Conservation (phyloP, 768 basidiomycete species). For the Serendipita vermifera region DNA sequence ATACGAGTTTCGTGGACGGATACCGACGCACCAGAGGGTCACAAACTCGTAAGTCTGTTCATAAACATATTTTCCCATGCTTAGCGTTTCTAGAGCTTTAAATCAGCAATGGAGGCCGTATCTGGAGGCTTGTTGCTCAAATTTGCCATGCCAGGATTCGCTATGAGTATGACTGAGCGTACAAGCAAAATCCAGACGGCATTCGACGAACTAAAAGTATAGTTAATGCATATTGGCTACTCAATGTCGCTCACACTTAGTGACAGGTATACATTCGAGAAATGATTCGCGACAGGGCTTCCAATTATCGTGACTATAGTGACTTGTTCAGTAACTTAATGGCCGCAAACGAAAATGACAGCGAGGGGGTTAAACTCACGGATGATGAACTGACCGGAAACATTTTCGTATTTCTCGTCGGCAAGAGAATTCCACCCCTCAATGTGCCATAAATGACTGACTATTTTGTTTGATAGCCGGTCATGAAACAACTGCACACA, state of each 20-base stretch:
- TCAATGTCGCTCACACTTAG: background rate
- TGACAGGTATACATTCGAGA: slow-evolving; percentile 15
- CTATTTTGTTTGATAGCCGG: slow-evolving; percentile 2
- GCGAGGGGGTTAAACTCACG: slow-evolving; percentile 23
- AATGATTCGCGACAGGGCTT: slow-evolving; percentile 14
- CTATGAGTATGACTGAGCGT: background rate
- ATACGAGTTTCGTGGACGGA: background rate
- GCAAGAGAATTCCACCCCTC: background rate
- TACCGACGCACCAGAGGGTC: background rate
- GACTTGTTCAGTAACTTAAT: slow-evolving; percentile 35
- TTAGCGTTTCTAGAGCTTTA: background rate
- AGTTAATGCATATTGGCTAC: too few species aligned
- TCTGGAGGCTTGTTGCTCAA: background rate
- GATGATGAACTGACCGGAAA: slow-evolving; percentile 38
- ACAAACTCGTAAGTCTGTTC: background rate
- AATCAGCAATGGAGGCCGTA: background rate
- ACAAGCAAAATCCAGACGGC: background rate
- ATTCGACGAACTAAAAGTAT: background rate
- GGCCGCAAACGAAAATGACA: slow-evolving; percentile 30
- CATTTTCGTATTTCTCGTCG: slow-evolving; percentile 16
- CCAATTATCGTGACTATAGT: background rate
- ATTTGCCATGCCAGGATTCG: background rate
- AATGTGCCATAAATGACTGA: too few species aligned
- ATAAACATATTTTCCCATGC: background rate
- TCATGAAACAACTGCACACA: slow-evolving; percentile 23